Evolutionary conservation across 192 early-diverging fungal species (phyloP).

Genomic region (Rhizophlyctis rosea): DNA sequence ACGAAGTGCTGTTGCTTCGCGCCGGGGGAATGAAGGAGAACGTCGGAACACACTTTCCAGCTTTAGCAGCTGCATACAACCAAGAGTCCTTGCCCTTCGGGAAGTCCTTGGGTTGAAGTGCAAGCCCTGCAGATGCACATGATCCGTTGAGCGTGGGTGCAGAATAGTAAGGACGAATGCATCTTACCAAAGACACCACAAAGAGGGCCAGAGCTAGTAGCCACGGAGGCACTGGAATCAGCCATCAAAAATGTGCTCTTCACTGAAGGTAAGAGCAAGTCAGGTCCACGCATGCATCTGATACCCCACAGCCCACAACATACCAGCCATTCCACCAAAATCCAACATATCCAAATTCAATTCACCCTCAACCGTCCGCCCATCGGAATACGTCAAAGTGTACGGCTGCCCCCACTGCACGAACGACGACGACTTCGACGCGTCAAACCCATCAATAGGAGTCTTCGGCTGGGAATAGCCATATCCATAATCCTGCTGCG

Average conservation of each 20-base stretch:
- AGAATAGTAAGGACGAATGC: not conserved
- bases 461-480: not conserved
- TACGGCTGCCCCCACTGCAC: not conserved
- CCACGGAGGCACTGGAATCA: not conserved
- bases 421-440: not conserved
- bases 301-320: no score
- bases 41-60: slow-evolving; percentile 4
- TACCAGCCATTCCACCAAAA: not conserved
- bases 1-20: not conserved
- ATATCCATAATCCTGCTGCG: not conserved
- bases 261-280: not conserved
- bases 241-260: not conserved
- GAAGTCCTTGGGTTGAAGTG: no score
- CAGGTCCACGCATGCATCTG: no score
- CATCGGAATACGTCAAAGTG: not conserved
- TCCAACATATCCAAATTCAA: not conserved
- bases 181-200: not conserved
- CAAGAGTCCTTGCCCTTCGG: slow-evolving; percentile 6
- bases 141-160: no score
- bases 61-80: slow-evolving; percentile 6
- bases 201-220: not conserved
- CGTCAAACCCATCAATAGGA: not conserved
- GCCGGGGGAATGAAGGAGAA: slow-evolving; percentile 9
- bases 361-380: not conserved
- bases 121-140: no score